Percentiles rank a stretch among this genome's conserved stretches.
phyloP scores from a whole-genome alignment of 306 rosid genomes.

The Betula pendula region DNA sequence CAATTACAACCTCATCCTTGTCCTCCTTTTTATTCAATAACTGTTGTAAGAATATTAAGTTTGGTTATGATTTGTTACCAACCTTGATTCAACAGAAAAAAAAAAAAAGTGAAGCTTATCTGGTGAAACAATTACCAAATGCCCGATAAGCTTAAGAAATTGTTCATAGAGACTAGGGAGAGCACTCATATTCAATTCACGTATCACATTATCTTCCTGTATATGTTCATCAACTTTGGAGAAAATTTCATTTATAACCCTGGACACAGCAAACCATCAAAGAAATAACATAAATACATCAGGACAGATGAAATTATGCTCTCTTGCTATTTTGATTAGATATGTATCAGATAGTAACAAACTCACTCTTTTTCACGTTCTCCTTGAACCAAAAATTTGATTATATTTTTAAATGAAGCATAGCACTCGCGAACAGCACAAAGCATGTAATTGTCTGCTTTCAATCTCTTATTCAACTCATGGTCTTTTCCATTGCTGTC shows the following conservation, averaged over 20 bases:
- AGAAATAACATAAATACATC: slow-evolving; percentile 18
- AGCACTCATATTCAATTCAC: slow-evolving; percentile 66
- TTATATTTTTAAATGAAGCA: slow-evolving; percentile 64
- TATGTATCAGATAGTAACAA: slow-evolving; percentile 19
- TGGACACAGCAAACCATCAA: slow-evolving; percentile 43
- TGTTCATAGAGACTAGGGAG: slow-evolving; percentile 66
- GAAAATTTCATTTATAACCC: slow-evolving; percentile 69
- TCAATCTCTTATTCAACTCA: slow-evolving; percentile 80
- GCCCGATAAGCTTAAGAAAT: slow-evolving; percentile 57
- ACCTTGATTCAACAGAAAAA: slow-evolving; percentile 22
- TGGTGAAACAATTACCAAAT: slow-evolving; percentile 63
- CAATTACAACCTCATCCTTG: slow-evolving; percentile 82
- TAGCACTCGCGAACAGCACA: slow-evolving; percentile 86
- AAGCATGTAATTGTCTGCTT: slow-evolving; percentile 68
- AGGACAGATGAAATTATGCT: slow-evolving; percentile 13
- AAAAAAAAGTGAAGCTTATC: slow-evolving; percentile 18
- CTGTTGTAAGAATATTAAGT: slow-evolving; percentile 43
- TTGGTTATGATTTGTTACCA: slow-evolving; percentile 18
- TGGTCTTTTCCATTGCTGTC: slow-evolving; percentile 69
- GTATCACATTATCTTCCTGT: slow-evolving; percentile 25
- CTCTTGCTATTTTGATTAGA: slow-evolving; percentile 15
- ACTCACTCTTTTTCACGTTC: slow-evolving; percentile 70
- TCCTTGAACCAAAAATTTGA: slow-evolving; percentile 70
- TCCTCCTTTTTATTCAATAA: slow-evolving; percentile 54
- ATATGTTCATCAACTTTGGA: slow-evolving; percentile 58